Conservation (phyloP, 2,329 filamentous ascomycete genomes). For the Penicillium sp. region DNA sequence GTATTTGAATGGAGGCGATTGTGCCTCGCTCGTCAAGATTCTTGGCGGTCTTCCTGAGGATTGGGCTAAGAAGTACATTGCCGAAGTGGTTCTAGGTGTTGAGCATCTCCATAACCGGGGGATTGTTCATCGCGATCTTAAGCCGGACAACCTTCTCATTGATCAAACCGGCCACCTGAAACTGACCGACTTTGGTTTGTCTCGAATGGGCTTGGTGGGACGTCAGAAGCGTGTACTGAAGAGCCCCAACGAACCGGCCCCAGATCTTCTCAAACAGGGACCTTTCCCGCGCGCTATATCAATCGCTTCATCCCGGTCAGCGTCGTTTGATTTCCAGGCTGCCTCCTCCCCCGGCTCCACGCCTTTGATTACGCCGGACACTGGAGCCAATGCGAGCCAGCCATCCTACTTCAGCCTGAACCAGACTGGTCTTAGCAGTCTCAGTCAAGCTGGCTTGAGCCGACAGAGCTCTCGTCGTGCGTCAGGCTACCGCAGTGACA, state of each 20-base stretch:
- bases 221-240: constrained; percentile 90
- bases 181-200: constrained; percentile 94
- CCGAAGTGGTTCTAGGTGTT: constrained; percentile 93
- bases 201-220: constrained; percentile 93
- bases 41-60: constrained; percentile 89
- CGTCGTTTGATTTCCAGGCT: constrained; percentile 85
- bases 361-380: constrained; percentile 79
- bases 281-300: constrained; percentile 85
- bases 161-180: constrained; percentile 96
- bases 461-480: constrained; percentile 64
- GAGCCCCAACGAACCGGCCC: constrained; percentile 75
- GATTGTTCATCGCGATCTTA: constrained; percentile 94
- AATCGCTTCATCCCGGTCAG: constrained; percentile 83
- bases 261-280: constrained; percentile 87
- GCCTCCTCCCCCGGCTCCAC: constrained; percentile 78
- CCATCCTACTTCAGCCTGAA: constrained; percentile 85
- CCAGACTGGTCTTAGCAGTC: too few relatives aligned
- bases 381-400: constrained; percentile 65
- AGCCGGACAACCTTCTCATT: constrained; percentile 95
- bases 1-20: constrained; percentile 96
- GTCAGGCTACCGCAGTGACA: constrained; percentile 86
- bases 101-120: constrained; percentile 91
- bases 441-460: constrained; percentile 53
- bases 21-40: constrained; percentile 92
- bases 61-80: constrained; percentile 97